A percentile compares a stretch with the other conserved stretches of the same genome.
These are phyloP conservation scores for Trichoderma cornu-damae DNA, from an alignment of 2,329 filamentous ascomycete genomes.

Conservation along the genomic window DNA sequence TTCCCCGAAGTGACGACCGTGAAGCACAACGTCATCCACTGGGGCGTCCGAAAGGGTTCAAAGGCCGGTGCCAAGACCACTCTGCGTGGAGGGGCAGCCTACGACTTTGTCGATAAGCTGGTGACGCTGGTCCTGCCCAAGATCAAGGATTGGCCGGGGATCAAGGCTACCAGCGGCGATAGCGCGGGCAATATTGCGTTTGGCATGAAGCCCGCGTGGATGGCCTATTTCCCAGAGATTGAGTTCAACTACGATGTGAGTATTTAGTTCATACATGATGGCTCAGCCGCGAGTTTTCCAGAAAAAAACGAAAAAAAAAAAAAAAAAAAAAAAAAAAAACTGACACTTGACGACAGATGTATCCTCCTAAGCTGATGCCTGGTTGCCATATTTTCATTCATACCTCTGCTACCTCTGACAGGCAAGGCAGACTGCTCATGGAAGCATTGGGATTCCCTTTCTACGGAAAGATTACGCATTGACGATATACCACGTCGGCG, in stretches of 20 bases:
- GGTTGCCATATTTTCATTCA: constrained; percentile 79
- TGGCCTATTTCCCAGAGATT: constrained; percentile 86
- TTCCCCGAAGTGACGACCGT: constrained; percentile 65
- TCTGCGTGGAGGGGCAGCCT: constrained; percentile 72
- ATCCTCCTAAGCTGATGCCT: constrained; percentile 67
- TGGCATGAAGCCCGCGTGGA: constrained; percentile 69
- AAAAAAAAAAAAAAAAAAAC: not conserved
- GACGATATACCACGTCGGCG: constrained; percentile 17
- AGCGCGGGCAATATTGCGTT: constrained; percentile 81
- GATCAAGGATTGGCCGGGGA: constrained; percentile 91
- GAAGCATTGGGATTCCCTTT: constrained; percentile 57
- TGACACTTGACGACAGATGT: constrained; percentile 41
- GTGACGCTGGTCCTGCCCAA: constrained; percentile 86
- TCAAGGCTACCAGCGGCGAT: constrained; percentile 65
- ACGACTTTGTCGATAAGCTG: constrained; percentile 85
- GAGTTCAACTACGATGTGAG: constrained; percentile 92
- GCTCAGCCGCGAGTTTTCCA: not conserved
- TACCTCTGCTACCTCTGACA: constrained; percentile 78
- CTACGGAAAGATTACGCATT: constrained; percentile 61
- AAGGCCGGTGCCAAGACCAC: constrained; percentile 72
- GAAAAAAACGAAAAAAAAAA: too few relatives aligned
- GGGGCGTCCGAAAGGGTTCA: constrained; percentile 66
- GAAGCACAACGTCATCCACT: constrained; percentile 66
- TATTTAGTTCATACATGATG: constrained; percentile 23
- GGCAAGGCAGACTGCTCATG: constrained; percentile 71